Evolutionary conservation across 139 green algal species (phyloP), one percentile per base, ranked within the genome.

Genomic region (Chlorella sp.): DNA sequence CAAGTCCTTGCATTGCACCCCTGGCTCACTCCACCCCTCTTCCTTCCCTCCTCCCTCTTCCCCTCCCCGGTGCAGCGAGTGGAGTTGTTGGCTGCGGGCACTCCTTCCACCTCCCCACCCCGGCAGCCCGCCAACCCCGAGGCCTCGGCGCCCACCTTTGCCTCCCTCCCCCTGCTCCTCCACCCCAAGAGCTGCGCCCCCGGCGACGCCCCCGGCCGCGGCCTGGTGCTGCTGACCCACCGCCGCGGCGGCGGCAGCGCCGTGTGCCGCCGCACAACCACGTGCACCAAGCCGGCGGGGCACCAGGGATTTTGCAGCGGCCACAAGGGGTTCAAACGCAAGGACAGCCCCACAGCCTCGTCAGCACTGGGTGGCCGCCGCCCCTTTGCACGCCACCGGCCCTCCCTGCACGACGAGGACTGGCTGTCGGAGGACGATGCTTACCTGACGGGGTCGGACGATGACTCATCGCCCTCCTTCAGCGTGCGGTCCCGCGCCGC

Each of bases 261-360:
- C 60, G 61, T 69, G 42, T 94, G 92, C 88, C 76, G 73, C 64
- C 89, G 91, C 81, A 94, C 92, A 21, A 60, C 53, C 81, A 90
- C 91, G 53, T 94, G 92, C 86, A 90, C 88, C 89, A 94, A 94
- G 83, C 42, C n/a, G 9, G 85, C 88, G 28, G 91, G 92, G 0
- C 92, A 94, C 89, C 92, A 94, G 87, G 92, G 92, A 77, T 94
- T 94, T 73, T 94, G 92, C 90, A 89, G 53, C 16, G 92, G 92
- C 16, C 92, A 94, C 88, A 94, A 94, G 82, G 92, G 92, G 26
- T 94, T 93, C 86, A 91, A 91, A 75, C 89, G 92, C 22, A 86
- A 87, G 36, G 86, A 90, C 32, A 75, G 66, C 48, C 81, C 69
- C 48, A 83, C 42, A 15, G 32, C 82, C 19, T 77, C 83, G 14